Conservation (phyloP, 495 filamentous ascomycete species). For the Penicillium cinerascens region DNA sequence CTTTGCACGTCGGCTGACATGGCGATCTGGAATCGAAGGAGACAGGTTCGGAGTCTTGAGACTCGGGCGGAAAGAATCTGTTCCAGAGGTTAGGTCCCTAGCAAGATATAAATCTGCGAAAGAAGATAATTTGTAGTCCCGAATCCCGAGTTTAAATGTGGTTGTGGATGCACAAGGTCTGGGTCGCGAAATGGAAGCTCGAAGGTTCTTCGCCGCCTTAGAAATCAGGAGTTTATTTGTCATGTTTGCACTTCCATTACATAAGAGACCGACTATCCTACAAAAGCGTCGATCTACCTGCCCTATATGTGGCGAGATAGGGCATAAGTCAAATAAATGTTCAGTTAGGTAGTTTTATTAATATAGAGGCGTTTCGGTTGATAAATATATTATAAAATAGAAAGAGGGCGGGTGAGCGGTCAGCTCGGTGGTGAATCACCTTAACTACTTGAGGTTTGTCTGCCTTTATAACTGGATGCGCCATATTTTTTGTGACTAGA, state of each 20-base stretch:
- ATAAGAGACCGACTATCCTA: no score
- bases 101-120: background rate
- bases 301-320: no score
- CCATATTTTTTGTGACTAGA: no score
- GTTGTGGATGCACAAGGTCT: background rate
- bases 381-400: no score
- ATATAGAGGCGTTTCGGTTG: no score
- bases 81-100: background rate
- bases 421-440: no score
- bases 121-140: background rate
- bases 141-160: background rate
- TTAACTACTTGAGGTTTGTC: no score
- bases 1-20: slow-evolving; percentile 41
- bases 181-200: background rate
- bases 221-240: slow-evolving; percentile 9
- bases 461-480: no score
- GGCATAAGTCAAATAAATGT: no score
- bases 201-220: slow-evolving; percentile 5
- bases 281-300: no score
- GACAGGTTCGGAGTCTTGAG: background rate
- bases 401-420: no score
- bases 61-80: background rate
- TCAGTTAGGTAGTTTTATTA: no score
- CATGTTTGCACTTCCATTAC: background rate
- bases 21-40: background rate